Conservation (phyloP, 331 rosid genomes). For the Stylosanthes scabra region DNA sequence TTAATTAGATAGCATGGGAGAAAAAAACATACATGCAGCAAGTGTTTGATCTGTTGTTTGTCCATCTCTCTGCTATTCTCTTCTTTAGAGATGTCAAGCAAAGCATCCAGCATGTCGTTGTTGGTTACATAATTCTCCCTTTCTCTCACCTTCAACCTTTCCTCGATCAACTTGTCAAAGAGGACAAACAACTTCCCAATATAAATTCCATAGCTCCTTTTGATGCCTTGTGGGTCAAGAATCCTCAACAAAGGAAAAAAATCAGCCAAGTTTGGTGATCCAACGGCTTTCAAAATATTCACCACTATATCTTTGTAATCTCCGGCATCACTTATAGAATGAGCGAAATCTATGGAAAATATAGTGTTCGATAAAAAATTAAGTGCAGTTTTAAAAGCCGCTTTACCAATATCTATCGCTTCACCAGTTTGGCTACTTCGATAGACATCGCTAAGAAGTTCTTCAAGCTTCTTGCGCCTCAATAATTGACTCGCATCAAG, state of each 20-base stretch:
- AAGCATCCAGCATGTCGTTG: constrained; percentile 48
- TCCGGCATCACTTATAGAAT: constrained; percentile 40
- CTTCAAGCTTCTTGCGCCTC: background rate
- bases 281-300: background rate
- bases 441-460: background rate
- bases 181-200: constrained; percentile 28
- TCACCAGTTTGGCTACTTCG: background rate
- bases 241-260: constrained; percentile 1
- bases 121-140: background rate
- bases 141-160: constrained; percentile 38
- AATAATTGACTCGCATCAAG: background rate
- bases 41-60: constrained; percentile 17
- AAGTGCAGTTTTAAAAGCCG: constrained; percentile 16
- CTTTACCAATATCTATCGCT: constrained; percentile 14
- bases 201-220: background rate
- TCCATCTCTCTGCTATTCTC: constrained; percentile 37
- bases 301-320: background rate
- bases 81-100: constrained; percentile 38
- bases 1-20: background rate
- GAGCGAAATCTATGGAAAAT: constrained; percentile 18
- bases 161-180: constrained; percentile 31
- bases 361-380: constrained; percentile 21
- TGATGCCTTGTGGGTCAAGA: constrained; percentile 51
- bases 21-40: constrained; percentile 19
- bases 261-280: constrained; percentile 44